Evolutionary conservation across 805 yeast genomes (phyloP).

Genomic region (Saccharomyces jurei): DNA sequence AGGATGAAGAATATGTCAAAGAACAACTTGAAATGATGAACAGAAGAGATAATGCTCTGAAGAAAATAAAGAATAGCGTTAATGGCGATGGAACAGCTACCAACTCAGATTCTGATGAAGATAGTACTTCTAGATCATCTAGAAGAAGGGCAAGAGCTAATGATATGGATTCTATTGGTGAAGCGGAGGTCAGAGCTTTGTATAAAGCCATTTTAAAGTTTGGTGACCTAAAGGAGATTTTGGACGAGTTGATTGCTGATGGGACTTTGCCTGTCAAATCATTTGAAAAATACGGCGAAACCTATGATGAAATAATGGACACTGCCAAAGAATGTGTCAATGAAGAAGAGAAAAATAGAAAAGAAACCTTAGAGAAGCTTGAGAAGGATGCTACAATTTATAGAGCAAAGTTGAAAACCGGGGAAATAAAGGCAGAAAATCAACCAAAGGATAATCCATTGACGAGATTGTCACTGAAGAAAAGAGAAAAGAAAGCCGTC

Average conservation of each 20-base stretch:
- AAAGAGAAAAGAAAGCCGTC: slow-evolving; percentile 83
- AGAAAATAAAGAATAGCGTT: slow-evolving; percentile 41
- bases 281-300: slow-evolving; percentile 65
- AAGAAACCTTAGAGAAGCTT: slow-evolving; percentile 44
- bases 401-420: slow-evolving; percentile 36
- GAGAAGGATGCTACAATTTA: slow-evolving; percentile 54
- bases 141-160: slow-evolving; percentile 33
- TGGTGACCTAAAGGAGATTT: slow-evolving; percentile 69
- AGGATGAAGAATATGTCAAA: slow-evolving; percentile 78
- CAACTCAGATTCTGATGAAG: slow-evolving; percentile 33
- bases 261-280: slow-evolving; percentile 82
- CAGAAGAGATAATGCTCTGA: slow-evolving; percentile 69
- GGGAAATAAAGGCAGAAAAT: slow-evolving; percentile 28
- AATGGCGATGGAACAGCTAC: slow-evolving; percentile 38
- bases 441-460: slow-evolving; percentile 37
- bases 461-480: slow-evolving; percentile 51
- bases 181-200: slow-evolving; percentile 77
- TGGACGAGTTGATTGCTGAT: slow-evolving; percentile 84
- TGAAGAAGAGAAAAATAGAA: slow-evolving; percentile 58
- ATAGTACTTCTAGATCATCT: slow-evolving; percentile 32
- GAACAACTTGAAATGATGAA: slow-evolving; percentile 85
- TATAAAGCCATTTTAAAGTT: slow-evolving; percentile 73
- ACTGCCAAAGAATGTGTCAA: slow-evolving; percentile 53
- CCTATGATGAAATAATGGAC: slow-evolving; percentile 63
- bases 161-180: slow-evolving; percentile 56